A percentile compares a stretch with the other conserved stretches of the same genome.
phyloP scores from a whole-genome alignment of 306 rosid genomes.

The Vachellia pachyceras region DNA sequence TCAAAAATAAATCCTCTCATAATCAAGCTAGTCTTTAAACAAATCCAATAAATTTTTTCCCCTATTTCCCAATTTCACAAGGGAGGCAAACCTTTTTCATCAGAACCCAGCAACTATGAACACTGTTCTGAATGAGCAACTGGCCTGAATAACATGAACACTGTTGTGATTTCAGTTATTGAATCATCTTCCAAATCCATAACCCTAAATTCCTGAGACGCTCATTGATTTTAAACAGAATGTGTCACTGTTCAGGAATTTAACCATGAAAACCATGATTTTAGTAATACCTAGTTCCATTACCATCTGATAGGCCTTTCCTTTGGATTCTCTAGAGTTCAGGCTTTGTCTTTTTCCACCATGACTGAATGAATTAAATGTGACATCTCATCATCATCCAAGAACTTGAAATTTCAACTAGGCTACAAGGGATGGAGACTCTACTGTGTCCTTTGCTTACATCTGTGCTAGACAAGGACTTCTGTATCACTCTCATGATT shows the following conservation, averaged over 20 bases:
- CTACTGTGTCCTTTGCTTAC: too few species aligned
- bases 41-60: slow-evolving; percentile 22
- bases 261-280: slow-evolving; percentile 22
- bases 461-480: too few species aligned
- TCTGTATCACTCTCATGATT: too few species aligned
- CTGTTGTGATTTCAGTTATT: too few species aligned
- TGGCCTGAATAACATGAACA: slow-evolving; percentile 7
- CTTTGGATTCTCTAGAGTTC: slow-evolving; percentile 21
- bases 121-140: slow-evolving; percentile 31
- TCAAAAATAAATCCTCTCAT: slow-evolving; percentile 33
- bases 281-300: slow-evolving; percentile 1
- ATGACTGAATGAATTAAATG: slow-evolving; percentile 9
- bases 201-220: slow-evolving; percentile 17
- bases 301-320: slow-evolving; percentile 25
- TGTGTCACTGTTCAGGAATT: slow-evolving; percentile 37
- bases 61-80: slow-evolving; percentile 22
- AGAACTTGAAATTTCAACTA: too few species aligned
- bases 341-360: slow-evolving; percentile 21
- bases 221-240: slow-evolving; percentile 21
- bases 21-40: slow-evolving; percentile 24
- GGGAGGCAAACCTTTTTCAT: slow-evolving; percentile 29
- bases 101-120: slow-evolving; percentile 30
- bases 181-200: slow-evolving; percentile 41
- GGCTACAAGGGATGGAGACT: too few species aligned
- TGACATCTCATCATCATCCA: too few species aligned